phyloP scores from a whole-genome alignment of 2,329 filamentous ascomycete genomes.

The Mollisia scopiformis region DNA sequence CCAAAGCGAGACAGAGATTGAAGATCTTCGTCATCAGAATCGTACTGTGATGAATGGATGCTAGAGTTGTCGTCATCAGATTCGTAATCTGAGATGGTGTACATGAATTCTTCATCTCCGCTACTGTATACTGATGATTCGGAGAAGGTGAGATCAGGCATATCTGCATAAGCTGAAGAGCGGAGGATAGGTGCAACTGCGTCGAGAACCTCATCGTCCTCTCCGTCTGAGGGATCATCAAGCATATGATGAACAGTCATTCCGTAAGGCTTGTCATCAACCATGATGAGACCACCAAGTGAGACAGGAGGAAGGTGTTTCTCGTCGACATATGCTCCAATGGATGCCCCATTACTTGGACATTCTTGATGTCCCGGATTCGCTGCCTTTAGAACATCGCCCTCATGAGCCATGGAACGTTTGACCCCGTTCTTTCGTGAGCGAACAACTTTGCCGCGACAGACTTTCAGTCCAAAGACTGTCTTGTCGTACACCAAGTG shows the following conservation, averaged over 20 bases:
- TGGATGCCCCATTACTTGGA: slow-evolving; percentile 86
- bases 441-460: slow-evolving; percentile 67
- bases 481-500: slow-evolving; percentile 69
- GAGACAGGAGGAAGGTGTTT: slow-evolving; percentile 89
- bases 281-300: slow-evolving; percentile 83
- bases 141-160: slow-evolving; percentile 41
- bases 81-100: slow-evolving; percentile 66
- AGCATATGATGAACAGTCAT: slow-evolving; percentile 99
- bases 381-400: slow-evolving; percentile 49
- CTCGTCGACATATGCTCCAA: slow-evolving; percentile 85
- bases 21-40: slow-evolving; percentile 49
- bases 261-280: slow-evolving; percentile 84
- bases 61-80: slow-evolving; percentile 21
- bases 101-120: slow-evolving; percentile 56
- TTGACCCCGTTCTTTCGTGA: slow-evolving; percentile 52
- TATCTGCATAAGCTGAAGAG: slow-evolving; percentile 31
- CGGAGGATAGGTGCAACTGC: slow-evolving; percentile 34
- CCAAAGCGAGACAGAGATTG: slow-evolving; percentile 38
- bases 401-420: slow-evolving; percentile 46
- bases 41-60: slow-evolving; percentile 22
- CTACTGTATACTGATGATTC: slow-evolving; percentile 33
- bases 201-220: slow-evolving; percentile 44
- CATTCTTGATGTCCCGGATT: slow-evolving; percentile 80
- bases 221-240: slow-evolving; percentile 63
- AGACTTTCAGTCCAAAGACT: slow-evolving; percentile 71